Evolutionary conservation across 352 stramenopile species (phyloP).

Genomic region (Halophytophthora polymorphica): DNA sequence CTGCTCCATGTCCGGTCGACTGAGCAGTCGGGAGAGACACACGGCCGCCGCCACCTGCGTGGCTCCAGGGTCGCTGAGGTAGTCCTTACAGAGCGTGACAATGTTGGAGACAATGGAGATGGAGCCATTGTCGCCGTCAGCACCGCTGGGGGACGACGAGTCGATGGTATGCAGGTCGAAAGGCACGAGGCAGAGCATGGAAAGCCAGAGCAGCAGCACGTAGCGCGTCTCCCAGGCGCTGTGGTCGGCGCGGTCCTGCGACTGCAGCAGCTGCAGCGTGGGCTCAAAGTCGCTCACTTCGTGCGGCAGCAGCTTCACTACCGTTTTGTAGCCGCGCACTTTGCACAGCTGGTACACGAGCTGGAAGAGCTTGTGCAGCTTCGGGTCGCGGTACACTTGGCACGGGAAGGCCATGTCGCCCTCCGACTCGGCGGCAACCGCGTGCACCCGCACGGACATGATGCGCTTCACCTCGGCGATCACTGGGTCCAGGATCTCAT

Average conservation of each 20-base stretch:
- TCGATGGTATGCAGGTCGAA: conserved; percentile 97
- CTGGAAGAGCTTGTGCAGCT: conserved; percentile 86
- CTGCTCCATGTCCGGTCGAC: conserved; percentile 93
- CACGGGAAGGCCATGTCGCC: conserved; percentile 57
- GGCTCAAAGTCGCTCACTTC: conserved; percentile 96
- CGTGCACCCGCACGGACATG: conserved; percentile 35
- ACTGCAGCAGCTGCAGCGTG: conserved; percentile 86
- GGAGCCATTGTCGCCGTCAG: conserved; percentile 13
- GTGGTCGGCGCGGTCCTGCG: conserved; percentile 82
- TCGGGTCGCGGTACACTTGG: conserved; percentile 67
- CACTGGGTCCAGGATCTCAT: conserved; percentile 62
- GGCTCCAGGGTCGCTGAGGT: conserved; percentile 74
- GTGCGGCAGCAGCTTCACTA: conserved; percentile 95
- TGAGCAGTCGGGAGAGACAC: conserved; percentile 94
- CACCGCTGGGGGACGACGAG: conserved; percentile 52
- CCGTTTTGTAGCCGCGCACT: conserved; percentile 94
- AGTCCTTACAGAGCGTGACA: conserved; percentile 83
- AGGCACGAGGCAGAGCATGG: conserved; percentile 96
- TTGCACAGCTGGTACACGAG: conserved; percentile 96
- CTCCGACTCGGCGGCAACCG: neutral
- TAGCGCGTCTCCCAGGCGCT: conserved; percentile 72
- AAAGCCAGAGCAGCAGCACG: conserved; percentile 96
- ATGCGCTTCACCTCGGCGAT: conserved; percentile 64
- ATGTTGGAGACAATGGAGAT: conserved; percentile 79
- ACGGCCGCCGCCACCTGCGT: conserved; percentile 92